phyloP scores from a whole-genome alignment of 1,284 basidiomycete genomes.

The Schizopora paradoxa region DNA sequence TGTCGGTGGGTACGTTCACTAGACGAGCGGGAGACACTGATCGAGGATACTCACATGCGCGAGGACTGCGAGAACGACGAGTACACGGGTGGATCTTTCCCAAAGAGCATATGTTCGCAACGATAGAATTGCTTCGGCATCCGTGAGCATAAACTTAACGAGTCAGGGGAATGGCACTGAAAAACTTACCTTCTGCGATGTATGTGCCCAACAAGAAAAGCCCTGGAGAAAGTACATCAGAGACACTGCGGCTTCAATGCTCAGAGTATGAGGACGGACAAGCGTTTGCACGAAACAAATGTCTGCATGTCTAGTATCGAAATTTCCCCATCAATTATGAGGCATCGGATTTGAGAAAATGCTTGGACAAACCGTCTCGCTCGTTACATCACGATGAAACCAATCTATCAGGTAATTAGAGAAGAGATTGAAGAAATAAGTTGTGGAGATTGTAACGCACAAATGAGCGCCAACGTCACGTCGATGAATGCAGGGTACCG shows the following conservation, averaged over 20 bases:
- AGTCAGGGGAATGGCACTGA: no score
- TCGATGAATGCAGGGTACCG: conserved; percentile 14
- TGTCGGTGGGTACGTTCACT: no score
- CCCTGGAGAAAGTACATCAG: no score
- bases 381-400: not conserved
- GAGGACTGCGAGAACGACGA: not conserved
- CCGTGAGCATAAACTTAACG: no score
- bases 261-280: not conserved
- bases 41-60: conserved; percentile 1
- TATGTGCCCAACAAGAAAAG: no score
- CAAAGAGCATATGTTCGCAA: conserved; percentile 17
- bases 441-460: not conserved
- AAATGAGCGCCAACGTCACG: conserved; percentile 8
- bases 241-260: not conserved
- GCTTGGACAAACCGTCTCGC: not conserved
- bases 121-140: conserved; percentile 11
- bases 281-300: conserved; percentile 4
- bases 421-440: not conserved
- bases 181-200: no score
- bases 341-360: not conserved
- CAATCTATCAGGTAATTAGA: conserved; percentile 3
- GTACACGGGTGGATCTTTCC: conserved; percentile 5
- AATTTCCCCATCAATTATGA: not conserved
- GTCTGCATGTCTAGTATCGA: not conserved
- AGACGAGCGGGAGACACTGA: no score